Conservation (phyloP, 306 rosid genomes). For the Alnus glutinosa region DNA sequence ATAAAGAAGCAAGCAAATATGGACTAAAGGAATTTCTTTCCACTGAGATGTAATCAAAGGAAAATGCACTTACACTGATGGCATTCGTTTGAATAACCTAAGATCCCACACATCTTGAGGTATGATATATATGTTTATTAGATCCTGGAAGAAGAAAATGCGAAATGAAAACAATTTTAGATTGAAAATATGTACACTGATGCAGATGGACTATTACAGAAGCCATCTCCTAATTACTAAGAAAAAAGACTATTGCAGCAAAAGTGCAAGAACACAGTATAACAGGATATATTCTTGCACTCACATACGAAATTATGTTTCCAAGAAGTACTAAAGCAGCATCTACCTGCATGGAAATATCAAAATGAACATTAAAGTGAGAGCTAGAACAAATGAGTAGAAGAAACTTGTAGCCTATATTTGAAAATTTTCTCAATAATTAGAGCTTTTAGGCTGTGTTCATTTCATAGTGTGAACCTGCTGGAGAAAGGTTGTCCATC, state of each 20-base stretch:
- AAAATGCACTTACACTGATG: slow-evolving; percentile 64
- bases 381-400: slow-evolving; percentile 11
- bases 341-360: slow-evolving; percentile 66
- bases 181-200: not conserved
- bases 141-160: slow-evolving; percentile 59
- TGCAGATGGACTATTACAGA: not conserved
- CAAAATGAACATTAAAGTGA: slow-evolving; percentile 27
- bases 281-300: slow-evolving; percentile 34
- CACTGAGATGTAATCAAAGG: slow-evolving; percentile 9
- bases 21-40: not conserved
- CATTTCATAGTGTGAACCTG: not conserved
- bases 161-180: slow-evolving; percentile 22
- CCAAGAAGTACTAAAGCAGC: slow-evolving; percentile 81
- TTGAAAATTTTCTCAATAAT: not conserved
- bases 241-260: not conserved
- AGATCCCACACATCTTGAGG: slow-evolving; percentile 97
- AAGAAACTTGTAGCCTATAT: not conserved
- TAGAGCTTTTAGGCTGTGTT: not conserved
- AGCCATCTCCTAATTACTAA: slow-evolving; percentile 11
- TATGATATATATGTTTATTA: slow-evolving; percentile 48
- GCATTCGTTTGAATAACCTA: slow-evolving; percentile 67
- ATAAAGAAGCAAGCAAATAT: not conserved
- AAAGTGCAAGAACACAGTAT: not conserved
- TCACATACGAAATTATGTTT: slow-evolving; percentile 75
- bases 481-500: not conserved